Base-by-base conservation (phyloP, 192 early-diverging fungal species). In the Podila verticillata region DNA sequence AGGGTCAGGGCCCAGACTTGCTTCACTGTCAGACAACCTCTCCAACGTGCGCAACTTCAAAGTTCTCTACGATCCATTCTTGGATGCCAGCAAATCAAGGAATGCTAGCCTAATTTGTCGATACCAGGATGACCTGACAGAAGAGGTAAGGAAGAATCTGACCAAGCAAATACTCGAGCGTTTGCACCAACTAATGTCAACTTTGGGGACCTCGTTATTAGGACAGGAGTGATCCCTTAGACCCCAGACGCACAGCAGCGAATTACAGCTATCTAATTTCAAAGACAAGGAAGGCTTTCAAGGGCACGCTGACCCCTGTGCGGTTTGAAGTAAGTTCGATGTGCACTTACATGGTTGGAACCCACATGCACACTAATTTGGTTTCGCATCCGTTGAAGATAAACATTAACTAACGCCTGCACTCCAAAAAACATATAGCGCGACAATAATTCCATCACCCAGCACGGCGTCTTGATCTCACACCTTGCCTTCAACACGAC, bases 221-320 rank as follows among this genome's bases (percentile, higher is more conserved):
- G 77, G 77, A 80, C 57, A 66, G 36, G 30, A 61, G 57, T 9
- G 77, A 80, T 29, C 77, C 77, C 32, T 39, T 63, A 24, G 77
- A 80, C 51, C 77, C 77, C 17, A 65, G 77, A 22, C 77, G 70
- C n/a, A 80, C 66, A 17, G 77, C 77, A 48, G 69, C 70, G 5
- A 80, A 80, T 59, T 72, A 80, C 58, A 72, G 77, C 34, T 80
- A 72, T 19, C 70, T 80, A 32, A 72, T 80, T 13, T 72, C 66
- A 15, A 80, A 80, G 35, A 80, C 77, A 17, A 72, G 77, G 24
- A 56, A 65, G 26, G 77, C 77, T 1, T 80, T 80, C 29, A 80
- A 80, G 24, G 77, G 77, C 3, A 70, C 77, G 24, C 34, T 80
- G 1, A 60, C 61, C 19, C 57, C 77, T 56, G 66, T 80, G 13